These are phyloP conservation scores for Geranium incanum DNA, from an alignment of 441 rosid species.

Conservation along the genomic window DNA sequence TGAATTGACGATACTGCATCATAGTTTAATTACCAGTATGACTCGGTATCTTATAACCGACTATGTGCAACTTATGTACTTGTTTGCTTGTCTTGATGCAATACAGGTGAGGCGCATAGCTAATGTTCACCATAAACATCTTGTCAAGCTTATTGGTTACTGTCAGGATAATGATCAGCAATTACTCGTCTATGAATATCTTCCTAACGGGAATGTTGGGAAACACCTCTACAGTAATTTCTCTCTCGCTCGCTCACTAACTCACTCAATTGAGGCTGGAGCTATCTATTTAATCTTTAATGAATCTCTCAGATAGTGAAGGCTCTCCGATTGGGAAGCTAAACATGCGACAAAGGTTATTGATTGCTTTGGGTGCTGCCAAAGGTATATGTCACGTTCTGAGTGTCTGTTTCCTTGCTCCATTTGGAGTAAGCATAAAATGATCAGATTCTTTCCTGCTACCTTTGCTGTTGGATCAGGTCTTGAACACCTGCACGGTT, in stretches of 20 bases:
- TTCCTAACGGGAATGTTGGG: slow-evolving; percentile 39
- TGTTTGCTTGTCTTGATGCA: slow-evolving; percentile 8
- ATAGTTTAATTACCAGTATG: background rate
- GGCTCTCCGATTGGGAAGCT: slow-evolving; percentile 38
- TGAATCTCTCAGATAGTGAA: slow-evolving; percentile 25
- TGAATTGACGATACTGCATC: background rate
- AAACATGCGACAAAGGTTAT: slow-evolving; percentile 35
- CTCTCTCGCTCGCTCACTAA: background rate
- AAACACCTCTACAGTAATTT: slow-evolving; percentile 34
- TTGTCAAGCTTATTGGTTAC: slow-evolving; percentile 39
- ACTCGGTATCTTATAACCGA: slow-evolving; percentile 3
- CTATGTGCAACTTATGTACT: background rate
- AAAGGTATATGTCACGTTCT: slow-evolving; percentile 25
- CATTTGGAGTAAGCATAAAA: background rate
- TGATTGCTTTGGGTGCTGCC: slow-evolving; percentile 39
- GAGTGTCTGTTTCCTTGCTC: background rate
- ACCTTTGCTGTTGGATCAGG: slow-evolving; percentile 24
- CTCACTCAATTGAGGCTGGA: background rate
- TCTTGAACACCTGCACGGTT: slow-evolving; percentile 41
- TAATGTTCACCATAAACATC: slow-evolving; percentile 31
- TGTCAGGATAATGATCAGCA: slow-evolving; percentile 33
- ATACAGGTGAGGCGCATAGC: slow-evolving; percentile 34
- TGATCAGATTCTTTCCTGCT: background rate
- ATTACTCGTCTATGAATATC: slow-evolving; percentile 34
- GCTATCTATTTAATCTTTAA: background rate